Percentiles rank a stretch among this genome's conserved stretches.
phyloP scores from a whole-genome alignment of 108 stramenopile species.

The Skeletonema potamos region DNA sequence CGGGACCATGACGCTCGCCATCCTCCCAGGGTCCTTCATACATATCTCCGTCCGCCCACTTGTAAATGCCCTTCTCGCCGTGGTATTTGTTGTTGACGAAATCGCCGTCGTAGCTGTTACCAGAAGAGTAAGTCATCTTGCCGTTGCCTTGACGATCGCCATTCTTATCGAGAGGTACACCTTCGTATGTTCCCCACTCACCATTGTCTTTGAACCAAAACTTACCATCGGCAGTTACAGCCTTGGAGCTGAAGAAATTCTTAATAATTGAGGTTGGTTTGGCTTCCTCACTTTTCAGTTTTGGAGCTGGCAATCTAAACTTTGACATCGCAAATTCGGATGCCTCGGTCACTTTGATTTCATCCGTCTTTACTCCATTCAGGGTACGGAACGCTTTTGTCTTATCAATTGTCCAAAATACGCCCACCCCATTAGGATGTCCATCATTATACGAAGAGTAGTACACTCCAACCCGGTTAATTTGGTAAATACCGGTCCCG shows the following conservation, averaged over 20 bases:
- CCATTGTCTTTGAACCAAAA: conserved; percentile 8
- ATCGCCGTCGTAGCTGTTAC: conserved; percentile 17
- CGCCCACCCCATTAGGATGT: neutral
- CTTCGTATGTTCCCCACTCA: conserved; percentile 20
- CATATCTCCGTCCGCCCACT: neutral
- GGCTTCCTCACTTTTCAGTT: neutral
- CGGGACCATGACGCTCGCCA: conserved; percentile 16
- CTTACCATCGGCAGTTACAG: neutral
- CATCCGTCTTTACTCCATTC: conserved; percentile 5
- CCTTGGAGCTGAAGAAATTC: neutral
- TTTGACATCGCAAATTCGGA: neutral
- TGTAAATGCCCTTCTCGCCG: conserved; percentile 22
- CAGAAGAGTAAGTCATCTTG: conserved; percentile 28
- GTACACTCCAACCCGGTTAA: neutral
- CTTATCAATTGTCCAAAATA: neutral
- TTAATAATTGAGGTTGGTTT: neutral
- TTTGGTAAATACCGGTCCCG: neutral
- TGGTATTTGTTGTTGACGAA: conserved; percentile 31
- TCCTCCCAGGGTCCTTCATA: conserved; percentile 16
- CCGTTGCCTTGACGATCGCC: conserved; percentile 35
- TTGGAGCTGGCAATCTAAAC: neutral
- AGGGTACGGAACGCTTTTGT: conserved; percentile 1
- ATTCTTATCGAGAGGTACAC: conserved; percentile 11
- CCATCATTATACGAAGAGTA: conserved; percentile 5
- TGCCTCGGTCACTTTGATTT: neutral